phyloP scores from a whole-genome alignment of 2,329 filamentous ascomycete species.

The Ilyonectria sp. region DNA sequence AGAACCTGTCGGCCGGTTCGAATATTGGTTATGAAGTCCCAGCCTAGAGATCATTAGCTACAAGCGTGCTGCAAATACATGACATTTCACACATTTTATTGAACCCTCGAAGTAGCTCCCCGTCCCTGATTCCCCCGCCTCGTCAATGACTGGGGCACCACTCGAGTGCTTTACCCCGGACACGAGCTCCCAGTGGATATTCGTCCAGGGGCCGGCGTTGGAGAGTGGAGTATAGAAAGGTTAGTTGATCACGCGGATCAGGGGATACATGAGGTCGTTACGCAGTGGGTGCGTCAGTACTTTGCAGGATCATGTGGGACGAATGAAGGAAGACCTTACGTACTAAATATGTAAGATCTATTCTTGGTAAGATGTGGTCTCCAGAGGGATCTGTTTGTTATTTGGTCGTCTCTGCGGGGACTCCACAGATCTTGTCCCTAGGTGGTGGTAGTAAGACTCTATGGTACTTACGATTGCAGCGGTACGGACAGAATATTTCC shows the following conservation, averaged over 20 bases:
- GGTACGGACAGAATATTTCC: too few relatives aligned
- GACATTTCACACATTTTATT: conserved; percentile 14
- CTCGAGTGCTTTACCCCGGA: conserved; percentile 30
- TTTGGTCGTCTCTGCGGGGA: background rate
- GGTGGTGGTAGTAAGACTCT: too few relatives aligned
- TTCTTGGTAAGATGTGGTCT: background rate
- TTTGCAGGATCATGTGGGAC: background rate
- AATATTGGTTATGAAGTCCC: conserved; percentile 11
- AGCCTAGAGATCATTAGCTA: conserved; percentile 3
- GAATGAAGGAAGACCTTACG: background rate
- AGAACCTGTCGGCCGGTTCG: conserved; percentile 9
- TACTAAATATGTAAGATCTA: background rate
- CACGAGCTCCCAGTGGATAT: background rate
- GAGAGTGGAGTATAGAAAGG: background rate
- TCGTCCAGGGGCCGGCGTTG: background rate
- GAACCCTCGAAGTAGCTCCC: background rate
- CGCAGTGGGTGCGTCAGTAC: background rate
- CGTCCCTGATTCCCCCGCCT: background rate
- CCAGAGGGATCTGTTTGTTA: background rate
- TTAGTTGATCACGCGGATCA: background rate
- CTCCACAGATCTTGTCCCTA: background rate
- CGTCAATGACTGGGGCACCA: background rate
- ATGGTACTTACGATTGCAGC: too few relatives aligned
- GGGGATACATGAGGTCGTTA: background rate
- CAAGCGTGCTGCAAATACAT: conserved; percentile 27